Base-by-base conservation (phyloP, 768 basidiomycete genomes). In the Mycena indigotica region DNA sequence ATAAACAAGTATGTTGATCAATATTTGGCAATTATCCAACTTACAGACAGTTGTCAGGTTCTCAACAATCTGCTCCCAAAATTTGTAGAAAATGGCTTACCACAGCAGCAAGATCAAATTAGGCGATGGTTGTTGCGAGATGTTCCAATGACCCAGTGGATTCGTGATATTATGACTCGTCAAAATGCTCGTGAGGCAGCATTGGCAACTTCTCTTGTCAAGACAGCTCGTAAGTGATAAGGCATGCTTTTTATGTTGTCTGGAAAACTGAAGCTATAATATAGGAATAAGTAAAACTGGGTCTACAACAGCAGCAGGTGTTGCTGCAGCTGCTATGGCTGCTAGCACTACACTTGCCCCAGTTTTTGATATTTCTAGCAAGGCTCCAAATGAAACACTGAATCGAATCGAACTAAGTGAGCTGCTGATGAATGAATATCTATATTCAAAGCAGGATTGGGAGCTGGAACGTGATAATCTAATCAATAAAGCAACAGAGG, bases 351-450 rank as follows among this genome's bases (percentile, higher is more conserved):
- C 44, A 24, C 56, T 50, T 23, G 29, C 41, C 17, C 30, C 40
- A 5, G 53, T 60, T 50, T 60, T 60, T 28, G 58, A 55, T 38
- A n/a, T 56, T 2, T 28, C 53, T 2, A 56, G 54, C 50, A 51
- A 56, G 28, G 28, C n/a, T 6, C 44, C 21, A 3, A 53, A 54
- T 1, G 50, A 60, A 21, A 58, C 58, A 23, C 39, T 71, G 32
- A 71, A 66, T 58, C 62, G 70, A 4, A 65, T 71, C 49, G 70
- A 71, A 53, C 62, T 71, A 16, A 60, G 64, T 17, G 62, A 67
- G 26, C 55, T 65, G 3, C 54, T 71, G 21, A 68, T 68, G 70
- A 56, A 62, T 39, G 70, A 71, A 29, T 71, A 69, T 39, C 57
- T 71, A 10, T 45, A 63, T 17, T 67, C 69, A 21, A 68, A 68